Conservation (phyloP, 164 flowering plant species). For the Cinnamomum chago region DNA sequence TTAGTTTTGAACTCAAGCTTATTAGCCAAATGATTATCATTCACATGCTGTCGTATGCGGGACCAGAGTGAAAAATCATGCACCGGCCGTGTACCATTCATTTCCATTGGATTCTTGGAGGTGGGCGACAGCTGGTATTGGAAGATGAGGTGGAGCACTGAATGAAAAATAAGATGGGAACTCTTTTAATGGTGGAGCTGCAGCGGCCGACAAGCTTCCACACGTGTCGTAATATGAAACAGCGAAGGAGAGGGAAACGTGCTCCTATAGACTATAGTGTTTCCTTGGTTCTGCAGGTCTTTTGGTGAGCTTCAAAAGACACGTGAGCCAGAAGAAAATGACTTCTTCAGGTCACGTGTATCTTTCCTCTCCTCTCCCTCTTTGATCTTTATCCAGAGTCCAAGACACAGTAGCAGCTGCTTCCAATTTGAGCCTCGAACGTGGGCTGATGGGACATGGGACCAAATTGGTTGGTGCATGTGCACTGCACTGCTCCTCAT, state of each 20-base stretch:
- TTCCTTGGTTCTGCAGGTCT: background rate
- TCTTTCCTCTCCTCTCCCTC: too few species aligned
- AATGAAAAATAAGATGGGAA: too few species aligned
- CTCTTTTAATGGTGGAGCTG: too few species aligned
- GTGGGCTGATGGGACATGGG: background rate
- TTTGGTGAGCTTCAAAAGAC: background rate
- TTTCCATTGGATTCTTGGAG: too few species aligned
- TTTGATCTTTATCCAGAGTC: background rate
- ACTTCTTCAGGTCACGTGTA: background rate
- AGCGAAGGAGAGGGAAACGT: background rate
- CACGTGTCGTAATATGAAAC: background rate
- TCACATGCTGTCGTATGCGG: too few species aligned
- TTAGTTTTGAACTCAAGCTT: too few species aligned
- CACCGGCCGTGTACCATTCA: too few species aligned
- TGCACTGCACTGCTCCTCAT: background rate
- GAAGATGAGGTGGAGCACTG: too few species aligned
- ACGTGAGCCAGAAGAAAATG: background rate
- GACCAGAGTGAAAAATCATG: too few species aligned
- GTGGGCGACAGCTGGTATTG: too few species aligned
- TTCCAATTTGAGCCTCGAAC: background rate
- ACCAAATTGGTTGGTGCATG: background rate
- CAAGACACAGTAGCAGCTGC: background rate
- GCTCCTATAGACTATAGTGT: background rate
- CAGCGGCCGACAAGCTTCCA: background rate
- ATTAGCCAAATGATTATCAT: too few species aligned